These are phyloP conservation scores for Arachis monticola DNA, from an alignment of 331 rosid genomes.

Conservation along the genomic window DNA sequence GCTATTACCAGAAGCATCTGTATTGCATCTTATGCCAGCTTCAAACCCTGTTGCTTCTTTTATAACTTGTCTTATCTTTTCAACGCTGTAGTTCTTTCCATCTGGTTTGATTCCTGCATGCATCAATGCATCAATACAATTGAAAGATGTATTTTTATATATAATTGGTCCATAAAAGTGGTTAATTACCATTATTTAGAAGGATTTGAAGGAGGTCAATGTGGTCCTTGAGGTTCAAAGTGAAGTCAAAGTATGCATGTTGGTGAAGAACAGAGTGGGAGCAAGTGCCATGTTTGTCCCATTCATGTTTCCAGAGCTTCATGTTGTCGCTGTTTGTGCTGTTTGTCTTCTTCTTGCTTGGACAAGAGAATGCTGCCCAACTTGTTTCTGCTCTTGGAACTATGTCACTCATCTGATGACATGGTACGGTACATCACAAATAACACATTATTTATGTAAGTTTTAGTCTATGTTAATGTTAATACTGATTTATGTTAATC, in stretches of 20 bases:
- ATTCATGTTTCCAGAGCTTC: slow-evolving; percentile 25
- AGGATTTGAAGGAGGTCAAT: slow-evolving; percentile 28
- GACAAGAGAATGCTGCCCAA: slow-evolving; percentile 34
- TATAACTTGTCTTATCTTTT: not conserved
- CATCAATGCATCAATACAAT: no score
- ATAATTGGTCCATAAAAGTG: not conserved
- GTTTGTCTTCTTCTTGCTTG: not conserved
- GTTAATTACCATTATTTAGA: slow-evolving; percentile 17
- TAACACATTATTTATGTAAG: not conserved
- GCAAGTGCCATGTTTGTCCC: slow-evolving; percentile 35
- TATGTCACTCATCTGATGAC: slow-evolving; percentile 47
- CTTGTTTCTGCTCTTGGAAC: not conserved
- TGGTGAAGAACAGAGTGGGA: slow-evolving; percentile 13
- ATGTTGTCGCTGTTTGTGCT: slow-evolving; percentile 3
- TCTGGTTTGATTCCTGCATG: slow-evolving; percentile 36
- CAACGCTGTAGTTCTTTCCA: slow-evolving; percentile 10
- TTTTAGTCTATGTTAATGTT: slow-evolving; percentile 2
- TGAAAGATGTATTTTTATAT: not conserved
- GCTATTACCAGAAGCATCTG: slow-evolving; percentile 29
- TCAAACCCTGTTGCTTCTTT: not conserved
- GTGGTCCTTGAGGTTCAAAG: slow-evolving; percentile 11
- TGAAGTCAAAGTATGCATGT: slow-evolving; percentile 26
- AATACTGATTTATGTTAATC: no score
- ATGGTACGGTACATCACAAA: not conserved
- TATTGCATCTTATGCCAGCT: slow-evolving; percentile 37